A percentile compares a stretch with the other conserved stretches of the same genome.
phyloP scores from a whole-genome alignment of 2,329 filamentous ascomycete species.

The Exutisphaerella laricina region DNA sequence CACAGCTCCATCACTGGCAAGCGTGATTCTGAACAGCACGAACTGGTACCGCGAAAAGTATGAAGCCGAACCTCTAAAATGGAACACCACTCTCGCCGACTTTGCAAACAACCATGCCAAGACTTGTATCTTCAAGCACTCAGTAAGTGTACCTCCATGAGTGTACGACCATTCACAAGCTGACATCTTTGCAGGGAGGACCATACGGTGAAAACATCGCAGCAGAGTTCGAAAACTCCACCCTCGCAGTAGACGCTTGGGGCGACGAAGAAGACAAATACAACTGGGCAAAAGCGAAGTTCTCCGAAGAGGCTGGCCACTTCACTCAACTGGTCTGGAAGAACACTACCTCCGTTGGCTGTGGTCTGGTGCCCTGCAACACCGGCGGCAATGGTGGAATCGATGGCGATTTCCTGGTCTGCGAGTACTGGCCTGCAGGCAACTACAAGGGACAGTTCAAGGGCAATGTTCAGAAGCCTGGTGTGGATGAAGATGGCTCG shows the following conservation, averaged over 20 bases:
- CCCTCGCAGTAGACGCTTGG: conserved; percentile 30
- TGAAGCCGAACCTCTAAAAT: conserved; percentile 21
- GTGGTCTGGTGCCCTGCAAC: conserved; percentile 24
- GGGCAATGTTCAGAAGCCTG: conserved; percentile 31
- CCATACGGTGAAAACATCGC: conserved; percentile 33
- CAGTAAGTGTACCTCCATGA: conserved; percentile 14
- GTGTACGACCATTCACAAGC: background rate
- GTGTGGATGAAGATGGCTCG: conserved; percentile 19
- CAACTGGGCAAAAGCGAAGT: conserved; percentile 25
- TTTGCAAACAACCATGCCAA: conserved; percentile 28
- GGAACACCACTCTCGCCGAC: conserved; percentile 26
- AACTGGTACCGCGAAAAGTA: conserved; percentile 28
- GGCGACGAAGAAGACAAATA: conserved; percentile 28
- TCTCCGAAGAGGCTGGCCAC: conserved; percentile 27
- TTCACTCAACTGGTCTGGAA: conserved; percentile 35
- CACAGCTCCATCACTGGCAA: conserved; percentile 8
- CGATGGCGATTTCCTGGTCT: conserved; percentile 31
- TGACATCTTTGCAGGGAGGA: conserved; percentile 21
- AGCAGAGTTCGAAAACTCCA: conserved; percentile 20
- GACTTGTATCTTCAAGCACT: conserved; percentile 30
- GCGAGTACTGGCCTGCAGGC: conserved; percentile 37
- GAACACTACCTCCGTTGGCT: conserved; percentile 29
- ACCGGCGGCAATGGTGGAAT: conserved; percentile 18
- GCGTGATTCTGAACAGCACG: conserved; percentile 30
- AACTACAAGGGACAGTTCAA: conserved; percentile 34